phyloP scores from a whole-genome alignment of 306 rosid genomes.

The Cicer arietinum region DNA sequence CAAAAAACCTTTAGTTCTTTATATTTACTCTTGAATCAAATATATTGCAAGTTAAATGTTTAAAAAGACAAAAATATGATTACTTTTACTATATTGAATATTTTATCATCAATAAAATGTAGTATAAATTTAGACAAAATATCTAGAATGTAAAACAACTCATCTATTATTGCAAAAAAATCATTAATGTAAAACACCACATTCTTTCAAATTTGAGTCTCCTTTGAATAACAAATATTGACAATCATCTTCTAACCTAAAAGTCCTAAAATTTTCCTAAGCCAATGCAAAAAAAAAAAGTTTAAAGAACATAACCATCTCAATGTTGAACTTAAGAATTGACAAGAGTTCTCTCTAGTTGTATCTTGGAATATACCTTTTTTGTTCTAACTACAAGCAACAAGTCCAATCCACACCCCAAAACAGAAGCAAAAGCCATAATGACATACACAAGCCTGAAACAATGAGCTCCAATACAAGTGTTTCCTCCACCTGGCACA shows the following conservation, averaged over 20 bases:
- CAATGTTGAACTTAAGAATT: constrained; percentile 20
- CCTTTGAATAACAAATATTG: neutral
- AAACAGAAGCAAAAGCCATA: constrained; percentile 47
- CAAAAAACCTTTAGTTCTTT: too few species aligned
- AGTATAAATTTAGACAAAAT: too few species aligned
- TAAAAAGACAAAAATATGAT: too few species aligned
- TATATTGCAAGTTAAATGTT: too few species aligned
- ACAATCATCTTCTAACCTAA: constrained; percentile 1
- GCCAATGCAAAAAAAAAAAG: neutral
- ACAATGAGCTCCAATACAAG: constrained; percentile 49
- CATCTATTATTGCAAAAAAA: too few species aligned
- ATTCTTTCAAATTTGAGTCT: neutral
- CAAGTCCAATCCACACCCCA: constrained; percentile 45
- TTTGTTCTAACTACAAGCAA: constrained; percentile 47
- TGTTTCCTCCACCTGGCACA: constrained; percentile 44
- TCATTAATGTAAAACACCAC: neutral
- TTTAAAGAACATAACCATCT: neutral
- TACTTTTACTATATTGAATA: too few species aligned
- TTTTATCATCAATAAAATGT: too few species aligned
- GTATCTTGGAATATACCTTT: constrained; percentile 44
- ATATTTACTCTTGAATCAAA: too few species aligned
- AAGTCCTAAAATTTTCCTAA: neutral
- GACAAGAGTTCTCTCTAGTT: constrained; percentile 9
- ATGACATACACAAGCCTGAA: constrained; percentile 48
- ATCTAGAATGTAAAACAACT: too few species aligned